A percentile compares a stretch with the other conserved stretches of the same genome.
phyloP scores from a whole-genome alignment of 2,329 filamentous ascomycete species.

The Cyphellophora europaea region DNA sequence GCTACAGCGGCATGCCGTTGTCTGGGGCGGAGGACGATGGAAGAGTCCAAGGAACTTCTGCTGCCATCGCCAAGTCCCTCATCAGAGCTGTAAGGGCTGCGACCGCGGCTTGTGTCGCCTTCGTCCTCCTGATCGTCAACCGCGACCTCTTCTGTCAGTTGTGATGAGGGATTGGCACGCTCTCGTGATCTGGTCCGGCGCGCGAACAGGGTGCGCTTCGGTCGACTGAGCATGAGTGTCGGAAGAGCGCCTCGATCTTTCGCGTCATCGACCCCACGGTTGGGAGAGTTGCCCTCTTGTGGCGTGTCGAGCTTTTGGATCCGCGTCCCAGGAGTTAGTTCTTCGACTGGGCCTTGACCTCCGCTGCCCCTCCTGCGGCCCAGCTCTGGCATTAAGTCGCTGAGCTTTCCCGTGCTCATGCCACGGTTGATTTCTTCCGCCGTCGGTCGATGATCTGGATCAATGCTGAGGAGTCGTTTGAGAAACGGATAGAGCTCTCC shows the following conservation, averaged over 20 bases:
- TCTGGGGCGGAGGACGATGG: constrained; percentile 8
- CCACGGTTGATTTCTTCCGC: constrained; percentile 76
- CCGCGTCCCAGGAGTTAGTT: constrained; percentile 15
- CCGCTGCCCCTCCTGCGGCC: constrained; percentile 2
- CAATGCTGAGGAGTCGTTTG: constrained; percentile 67
- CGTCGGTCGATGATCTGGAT: constrained; percentile 67
- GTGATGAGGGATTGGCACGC: neutral
- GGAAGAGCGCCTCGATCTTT: neutral
- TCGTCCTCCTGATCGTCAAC: constrained; percentile 3
- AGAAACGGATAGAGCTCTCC: constrained; percentile 77
- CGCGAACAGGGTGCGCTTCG: neutral
- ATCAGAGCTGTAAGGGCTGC: neutral
- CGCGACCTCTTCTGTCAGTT: neutral
- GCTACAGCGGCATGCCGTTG: constrained; percentile 3
- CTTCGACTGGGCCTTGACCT: constrained; percentile 7
- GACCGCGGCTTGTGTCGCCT: neutral
- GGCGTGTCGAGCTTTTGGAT: constrained; percentile 16
- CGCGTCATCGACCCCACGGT: constrained; percentile 3
- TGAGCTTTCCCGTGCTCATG: constrained; percentile 55
- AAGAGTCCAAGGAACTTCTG: neutral
- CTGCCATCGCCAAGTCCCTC: neutral
- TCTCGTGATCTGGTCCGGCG: neutral
- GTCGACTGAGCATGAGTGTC: neutral
- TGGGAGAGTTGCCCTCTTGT: constrained; percentile 9
- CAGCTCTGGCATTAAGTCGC: constrained; percentile 11